Conservation (phyloP, 768 basidiomycete genomes). For the Boletus reticuloceps region DNA sequence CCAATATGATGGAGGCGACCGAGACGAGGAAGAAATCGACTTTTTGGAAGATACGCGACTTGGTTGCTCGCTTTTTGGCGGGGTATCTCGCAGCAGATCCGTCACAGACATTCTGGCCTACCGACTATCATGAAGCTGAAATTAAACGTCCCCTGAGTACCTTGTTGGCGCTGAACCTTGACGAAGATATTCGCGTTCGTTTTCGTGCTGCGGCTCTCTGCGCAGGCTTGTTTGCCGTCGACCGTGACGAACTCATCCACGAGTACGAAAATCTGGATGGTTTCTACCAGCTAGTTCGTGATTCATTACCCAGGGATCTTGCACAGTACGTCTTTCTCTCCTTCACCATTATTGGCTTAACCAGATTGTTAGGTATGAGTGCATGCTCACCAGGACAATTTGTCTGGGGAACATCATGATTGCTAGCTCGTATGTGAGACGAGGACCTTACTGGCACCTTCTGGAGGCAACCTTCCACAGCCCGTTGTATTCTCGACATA, state of each 20-base stretch:
- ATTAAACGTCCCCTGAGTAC: constrained; percentile 41
- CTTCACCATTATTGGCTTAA: constrained; percentile 9
- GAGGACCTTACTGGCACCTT: constrained; percentile 86
- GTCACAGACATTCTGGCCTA: constrained; percentile 46
- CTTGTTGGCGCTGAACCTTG: constrained; percentile 54
- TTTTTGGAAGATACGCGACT: constrained; percentile 70
- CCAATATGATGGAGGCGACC: constrained; percentile 38
- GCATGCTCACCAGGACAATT: constrained; percentile 69
- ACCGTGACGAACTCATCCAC: constrained; percentile 28
- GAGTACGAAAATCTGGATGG: constrained; percentile 22
- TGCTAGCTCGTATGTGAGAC: constrained; percentile 69
- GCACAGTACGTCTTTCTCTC: constrained; percentile 42
- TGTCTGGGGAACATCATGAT: constrained; percentile 78
- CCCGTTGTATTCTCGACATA: constrained; percentile 27
- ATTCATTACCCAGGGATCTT: constrained; percentile 43
- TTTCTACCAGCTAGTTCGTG: constrained; percentile 48
- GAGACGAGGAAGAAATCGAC: constrained; percentile 38
- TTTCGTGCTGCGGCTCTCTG: constrained; percentile 68
- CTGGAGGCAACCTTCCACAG: constrained; percentile 59
- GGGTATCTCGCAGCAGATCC: constrained; percentile 62
- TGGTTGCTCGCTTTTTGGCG: constrained; percentile 62
- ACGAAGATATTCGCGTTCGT: constrained; percentile 82
- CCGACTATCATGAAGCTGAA: constrained; percentile 24
- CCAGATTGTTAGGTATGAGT: constrained; percentile 56
- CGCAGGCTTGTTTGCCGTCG: constrained; percentile 54